Evolutionary conservation across 2,329 filamentous ascomycete genomes (phyloP).

Genomic region (Fusarium foetens): DNA sequence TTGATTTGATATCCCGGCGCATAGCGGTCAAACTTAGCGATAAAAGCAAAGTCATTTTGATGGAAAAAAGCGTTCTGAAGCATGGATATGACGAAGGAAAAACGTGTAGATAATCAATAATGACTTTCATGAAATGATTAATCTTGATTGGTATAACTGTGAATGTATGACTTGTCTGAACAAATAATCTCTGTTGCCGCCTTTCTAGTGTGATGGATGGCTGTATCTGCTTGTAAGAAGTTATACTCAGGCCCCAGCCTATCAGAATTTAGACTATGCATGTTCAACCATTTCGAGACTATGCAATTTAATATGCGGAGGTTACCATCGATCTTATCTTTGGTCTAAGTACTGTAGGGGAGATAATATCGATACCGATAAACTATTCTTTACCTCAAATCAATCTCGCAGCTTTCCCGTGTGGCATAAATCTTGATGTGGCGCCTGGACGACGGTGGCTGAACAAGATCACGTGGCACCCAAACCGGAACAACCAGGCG

Average conservation of each 20-base stretch:
- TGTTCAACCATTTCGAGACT: constrained; percentile 2
- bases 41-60: constrained; percentile 45
- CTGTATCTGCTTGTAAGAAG: background rate
- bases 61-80: constrained; percentile 39
- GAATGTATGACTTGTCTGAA: background rate
- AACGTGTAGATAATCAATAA: constrained; percentile 40
- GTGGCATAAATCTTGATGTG: constrained; percentile 13
- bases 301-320: background rate
- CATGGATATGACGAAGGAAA: constrained; percentile 38
- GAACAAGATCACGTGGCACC: constrained; percentile 38
- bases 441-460: background rate
- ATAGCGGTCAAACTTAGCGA: constrained; percentile 42
- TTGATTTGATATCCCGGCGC: constrained; percentile 43
- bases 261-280: constrained; percentile 4
- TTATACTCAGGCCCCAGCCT: background rate
- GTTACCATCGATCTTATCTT: constrained; percentile 4
- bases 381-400: background rate
- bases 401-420: background rate
- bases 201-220: background rate
- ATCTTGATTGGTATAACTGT: background rate
- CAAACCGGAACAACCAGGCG: constrained; percentile 41
- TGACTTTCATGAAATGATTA: constrained; percentile 27
- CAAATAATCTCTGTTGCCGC: background rate
- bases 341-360: background rate
- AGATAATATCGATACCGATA: constrained; percentile 19